These are phyloP conservation scores for Paxillus involutus DNA, from an alignment of 768 basidiomycete species.

Conservation along the genomic window DNA sequence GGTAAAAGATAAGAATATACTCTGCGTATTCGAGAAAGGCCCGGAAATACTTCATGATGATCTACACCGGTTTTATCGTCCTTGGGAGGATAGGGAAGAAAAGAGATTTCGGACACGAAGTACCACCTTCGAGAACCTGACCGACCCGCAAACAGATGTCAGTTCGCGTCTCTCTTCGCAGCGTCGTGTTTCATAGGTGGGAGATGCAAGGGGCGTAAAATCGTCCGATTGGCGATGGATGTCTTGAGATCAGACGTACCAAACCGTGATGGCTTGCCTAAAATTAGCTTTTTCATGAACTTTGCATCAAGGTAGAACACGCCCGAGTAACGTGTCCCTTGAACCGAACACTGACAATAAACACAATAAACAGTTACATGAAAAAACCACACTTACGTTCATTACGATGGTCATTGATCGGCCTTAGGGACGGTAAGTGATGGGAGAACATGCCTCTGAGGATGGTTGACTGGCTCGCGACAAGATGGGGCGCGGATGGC, in stretches of 20 bases:
- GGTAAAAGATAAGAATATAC: not conserved
- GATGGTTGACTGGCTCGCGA: not conserved
- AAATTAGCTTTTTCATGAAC: not conserved
- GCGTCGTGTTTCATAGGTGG: slow-evolving; percentile 21
- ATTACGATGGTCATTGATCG: not conserved
- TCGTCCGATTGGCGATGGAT: not conserved
- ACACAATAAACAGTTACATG: not conserved
- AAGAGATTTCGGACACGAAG: not conserved
- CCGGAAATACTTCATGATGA: not conserved
- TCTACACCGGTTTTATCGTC: not conserved
- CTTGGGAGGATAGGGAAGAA: slow-evolving; percentile 1
- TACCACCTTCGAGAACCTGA: not conserved
- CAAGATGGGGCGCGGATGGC: not conserved
- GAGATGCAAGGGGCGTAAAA: slow-evolving; percentile 11
- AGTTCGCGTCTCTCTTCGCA: slow-evolving; percentile 22
- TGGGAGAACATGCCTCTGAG: not conserved
- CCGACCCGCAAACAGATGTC: not conserved
- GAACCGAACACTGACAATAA: not conserved
- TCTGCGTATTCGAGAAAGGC: not conserved
- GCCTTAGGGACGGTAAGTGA: not conserved
- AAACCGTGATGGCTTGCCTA: not conserved
- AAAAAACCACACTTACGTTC: not conserved
- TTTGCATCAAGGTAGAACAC: not conserved
- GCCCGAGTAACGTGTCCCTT: not conserved
- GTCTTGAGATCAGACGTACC: not conserved